Conservation (phyloP, 2,329 filamentous ascomycete species). For the Neofusicoccum cordaticola region DNA sequence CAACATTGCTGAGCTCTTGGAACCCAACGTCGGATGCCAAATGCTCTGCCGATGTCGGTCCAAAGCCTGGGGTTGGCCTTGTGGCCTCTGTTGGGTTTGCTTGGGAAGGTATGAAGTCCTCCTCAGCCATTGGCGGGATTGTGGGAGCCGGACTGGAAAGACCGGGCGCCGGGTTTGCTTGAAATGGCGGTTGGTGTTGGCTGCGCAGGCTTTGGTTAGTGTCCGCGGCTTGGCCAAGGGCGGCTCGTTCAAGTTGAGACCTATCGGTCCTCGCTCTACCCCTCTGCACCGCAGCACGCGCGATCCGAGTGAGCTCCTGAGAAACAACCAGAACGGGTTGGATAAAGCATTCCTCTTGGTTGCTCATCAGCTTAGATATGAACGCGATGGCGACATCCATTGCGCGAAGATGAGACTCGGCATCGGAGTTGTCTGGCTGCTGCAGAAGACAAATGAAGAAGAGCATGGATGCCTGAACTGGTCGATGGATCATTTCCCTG, state of each 20-base stretch:
- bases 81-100: too few species aligned
- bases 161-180: not conserved
- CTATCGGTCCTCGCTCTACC: not conserved
- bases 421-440: not conserved
- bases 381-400: not conserved
- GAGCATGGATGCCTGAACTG: not conserved
- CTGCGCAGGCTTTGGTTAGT: not conserved
- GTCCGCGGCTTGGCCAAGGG: not conserved
- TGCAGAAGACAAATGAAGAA: constrained; percentile 5
- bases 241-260: not conserved
- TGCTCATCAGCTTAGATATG: not conserved
- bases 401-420: not conserved
- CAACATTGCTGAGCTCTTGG: not conserved
- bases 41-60: not conserved
- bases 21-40: not conserved
- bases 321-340: not conserved
- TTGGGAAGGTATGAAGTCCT: too few species aligned
- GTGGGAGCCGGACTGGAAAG: too few species aligned
- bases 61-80: too few species aligned
- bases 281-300: not conserved
- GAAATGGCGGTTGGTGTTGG: not conserved
- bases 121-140: too few species aligned
- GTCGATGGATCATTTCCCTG: not conserved
- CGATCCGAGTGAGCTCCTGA: not conserved
- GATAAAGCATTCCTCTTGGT: not conserved